Evolutionary conservation across 768 basidiomycete genomes (phyloP).

Genomic region (Boletales sp.): DNA sequence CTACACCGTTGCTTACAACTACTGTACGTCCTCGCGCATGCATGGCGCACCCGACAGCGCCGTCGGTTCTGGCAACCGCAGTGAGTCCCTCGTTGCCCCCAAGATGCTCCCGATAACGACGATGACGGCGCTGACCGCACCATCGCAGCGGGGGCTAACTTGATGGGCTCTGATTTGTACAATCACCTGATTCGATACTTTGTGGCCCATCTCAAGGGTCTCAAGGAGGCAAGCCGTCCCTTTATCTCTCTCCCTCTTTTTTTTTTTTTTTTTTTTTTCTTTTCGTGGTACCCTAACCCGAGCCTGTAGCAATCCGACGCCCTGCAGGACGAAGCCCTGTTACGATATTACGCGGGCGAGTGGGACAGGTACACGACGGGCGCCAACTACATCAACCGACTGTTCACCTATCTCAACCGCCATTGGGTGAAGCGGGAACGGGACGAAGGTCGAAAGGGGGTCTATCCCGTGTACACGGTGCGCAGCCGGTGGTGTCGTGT

Average conservation of each 20-base stretch:
- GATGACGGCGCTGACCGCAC: conserved; percentile 16
- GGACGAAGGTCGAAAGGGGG: conserved; percentile 92
- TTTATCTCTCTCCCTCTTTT: background rate
- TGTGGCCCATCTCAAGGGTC: conserved; percentile 67
- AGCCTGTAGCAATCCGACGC: conserved; percentile 63
- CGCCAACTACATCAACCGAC: conserved; percentile 93
- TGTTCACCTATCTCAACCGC: conserved; percentile 97
- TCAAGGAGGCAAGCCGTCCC: conserved; percentile 51
- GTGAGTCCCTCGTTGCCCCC: conserved; percentile 41
- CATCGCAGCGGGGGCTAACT: conserved; percentile 74
- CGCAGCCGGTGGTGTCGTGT: conserved; percentile 25
- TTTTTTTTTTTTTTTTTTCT: background rate
- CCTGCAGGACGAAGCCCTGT: conserved; percentile 80
- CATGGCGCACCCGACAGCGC: conserved; percentile 42
- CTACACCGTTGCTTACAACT: conserved; percentile 97
- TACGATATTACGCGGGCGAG: conserved; percentile 87
- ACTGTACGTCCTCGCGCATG: conserved; percentile 89
- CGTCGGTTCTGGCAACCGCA: conserved; percentile 42
- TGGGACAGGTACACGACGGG: conserved; percentile 98
- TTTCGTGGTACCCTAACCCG: conserved; percentile 10
- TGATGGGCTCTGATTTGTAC: conserved; percentile 98
- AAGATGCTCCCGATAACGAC: conserved; percentile 25
- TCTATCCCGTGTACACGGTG: conserved; percentile 96
- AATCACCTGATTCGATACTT: conserved; percentile 93
- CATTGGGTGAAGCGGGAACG: conserved; percentile 99